phyloP scores from a whole-genome alignment of 192 early-diverging fungal genomes.

The Mortierella claussenii region DNA sequence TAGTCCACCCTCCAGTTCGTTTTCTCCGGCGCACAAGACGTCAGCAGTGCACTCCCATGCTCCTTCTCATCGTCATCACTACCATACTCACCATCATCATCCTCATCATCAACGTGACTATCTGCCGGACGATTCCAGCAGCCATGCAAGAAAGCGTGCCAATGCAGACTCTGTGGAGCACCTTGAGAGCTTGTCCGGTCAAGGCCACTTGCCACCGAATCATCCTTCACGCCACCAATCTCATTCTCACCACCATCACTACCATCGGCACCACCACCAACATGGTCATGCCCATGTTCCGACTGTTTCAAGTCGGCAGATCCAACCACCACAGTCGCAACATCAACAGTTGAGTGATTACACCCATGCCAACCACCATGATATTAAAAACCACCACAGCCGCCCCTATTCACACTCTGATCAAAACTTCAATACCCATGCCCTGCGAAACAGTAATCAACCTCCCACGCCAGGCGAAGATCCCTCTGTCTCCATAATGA shows the following conservation, averaged over 20 bases:
- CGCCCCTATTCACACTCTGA: background rate
- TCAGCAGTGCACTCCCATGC: too few species aligned
- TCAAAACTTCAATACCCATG: background rate
- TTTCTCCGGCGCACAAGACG: too few species aligned
- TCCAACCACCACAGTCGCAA: background rate
- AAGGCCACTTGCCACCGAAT: background rate
- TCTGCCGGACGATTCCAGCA: too few species aligned
- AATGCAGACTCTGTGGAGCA: slow-evolving; percentile 7
- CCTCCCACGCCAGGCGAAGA: slow-evolving; percentile 6
- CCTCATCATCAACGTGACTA: too few species aligned
- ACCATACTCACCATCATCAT: background rate
- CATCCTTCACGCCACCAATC: too few species aligned
- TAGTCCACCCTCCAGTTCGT: background rate
- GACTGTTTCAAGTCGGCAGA: too few species aligned
- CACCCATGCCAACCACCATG: background rate
- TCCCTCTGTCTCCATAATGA: background rate
- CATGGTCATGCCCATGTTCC: too few species aligned
- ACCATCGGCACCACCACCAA: background rate
- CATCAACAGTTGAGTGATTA: background rate
- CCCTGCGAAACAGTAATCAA: background rate
- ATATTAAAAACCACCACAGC: background rate
- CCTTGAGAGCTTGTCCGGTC: background rate
- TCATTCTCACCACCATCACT: background rate
- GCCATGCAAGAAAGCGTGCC: slow-evolving; percentile 16
- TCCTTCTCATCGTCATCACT: background rate